These are phyloP conservation scores for Pseudofabraea citricarpa DNA, from an alignment of 2,329 filamentous ascomycete species.

Conservation along the genomic window DNA sequence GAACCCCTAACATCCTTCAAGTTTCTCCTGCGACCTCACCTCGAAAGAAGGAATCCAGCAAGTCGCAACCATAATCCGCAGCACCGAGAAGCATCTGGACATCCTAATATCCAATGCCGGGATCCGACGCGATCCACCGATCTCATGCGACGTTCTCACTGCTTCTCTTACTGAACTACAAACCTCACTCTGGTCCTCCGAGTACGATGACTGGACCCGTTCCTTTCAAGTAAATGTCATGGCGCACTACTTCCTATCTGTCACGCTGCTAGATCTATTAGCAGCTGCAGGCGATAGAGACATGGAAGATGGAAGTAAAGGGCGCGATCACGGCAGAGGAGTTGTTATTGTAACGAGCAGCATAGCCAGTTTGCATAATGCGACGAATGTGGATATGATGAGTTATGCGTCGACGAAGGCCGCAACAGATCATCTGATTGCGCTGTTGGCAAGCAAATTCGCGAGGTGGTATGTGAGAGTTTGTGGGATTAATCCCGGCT, in stretches of 20 bases:
- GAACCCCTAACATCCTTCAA: too few species aligned
- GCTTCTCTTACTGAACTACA: conserved; percentile 38
- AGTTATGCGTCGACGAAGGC: conserved; percentile 47
- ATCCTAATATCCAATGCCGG: conserved; percentile 45
- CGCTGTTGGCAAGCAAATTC: conserved; percentile 43
- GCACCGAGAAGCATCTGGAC: conserved; percentile 37
- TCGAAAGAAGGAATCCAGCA: conserved; percentile 35
- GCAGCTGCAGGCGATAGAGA: conserved; percentile 31
- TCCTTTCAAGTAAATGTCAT: conserved; percentile 44
- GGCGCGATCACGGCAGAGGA: conserved; percentile 36
- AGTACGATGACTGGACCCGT: conserved; percentile 36
- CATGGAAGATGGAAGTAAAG: conserved; percentile 23
- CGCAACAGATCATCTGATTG: conserved; percentile 46
- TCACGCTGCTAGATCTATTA: conserved; percentile 40
- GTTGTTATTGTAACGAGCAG: conserved; percentile 44
- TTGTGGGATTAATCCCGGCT: conserved; percentile 39
- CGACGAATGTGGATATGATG: conserved; percentile 46
- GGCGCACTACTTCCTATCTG: conserved; percentile 44
- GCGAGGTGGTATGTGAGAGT: conserved; percentile 37
- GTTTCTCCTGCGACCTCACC: conserved; percentile 33
- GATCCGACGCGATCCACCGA: conserved; percentile 39
- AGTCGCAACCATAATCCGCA: conserved; percentile 28
- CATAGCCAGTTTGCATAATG: conserved; percentile 48
- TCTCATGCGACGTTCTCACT: conserved; percentile 37
- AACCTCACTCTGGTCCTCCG: conserved; percentile 41